Base-by-base conservation (phyloP, 2,329 filamentous ascomycete genomes). In the Colletotrichum siamense region DNA sequence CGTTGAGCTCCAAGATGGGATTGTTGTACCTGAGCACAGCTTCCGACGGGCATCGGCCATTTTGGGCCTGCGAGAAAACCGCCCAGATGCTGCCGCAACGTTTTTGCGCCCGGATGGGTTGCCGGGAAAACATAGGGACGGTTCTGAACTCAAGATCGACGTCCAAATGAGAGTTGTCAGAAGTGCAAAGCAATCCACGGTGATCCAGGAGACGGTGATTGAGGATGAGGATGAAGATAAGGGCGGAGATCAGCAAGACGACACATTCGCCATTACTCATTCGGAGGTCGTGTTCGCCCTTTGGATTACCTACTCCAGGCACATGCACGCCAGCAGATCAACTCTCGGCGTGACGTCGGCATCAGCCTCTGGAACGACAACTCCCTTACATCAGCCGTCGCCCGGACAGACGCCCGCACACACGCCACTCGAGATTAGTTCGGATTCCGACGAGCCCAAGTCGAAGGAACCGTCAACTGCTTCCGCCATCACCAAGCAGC, bases 131-230 rank as follows among this genome's bases (percentile, higher is more conserved):
- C 97, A 99, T 83, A 93, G 96, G 52, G 97, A 99, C 83, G 96
- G 97, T 5, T 94, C 95, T 0, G 95, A 97, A 77, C 94, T 99
- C 78, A 96, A 95, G 85, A 95, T 99, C 44, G 97, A 99, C 83
- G 93, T 98, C 34, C 97, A 99, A 85, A 95, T 99, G 94, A 93
- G 97, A 39, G 96, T 99, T 28, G 96, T 99, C 18, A 95, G 96
- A 86, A 98, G 95, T 83, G 96, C 96, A 80, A 94, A 93, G 79
- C 91, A 92, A 73, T 85, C 88, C 5, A 89, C 89, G 70, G 88
- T 92, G 76, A 89, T 91, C 69, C 90, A 93, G 73, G 88, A 93
- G 78, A 91, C 92, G 3, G 91, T 94, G n/a, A 88, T 91, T 69
- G 90, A 90, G 64, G 90, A 91, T 49, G 89, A 91, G 62, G 87